Evolutionary conservation across 2,329 filamentous ascomycete species (phyloP).

Genomic region (Botrytis medusae): DNA sequence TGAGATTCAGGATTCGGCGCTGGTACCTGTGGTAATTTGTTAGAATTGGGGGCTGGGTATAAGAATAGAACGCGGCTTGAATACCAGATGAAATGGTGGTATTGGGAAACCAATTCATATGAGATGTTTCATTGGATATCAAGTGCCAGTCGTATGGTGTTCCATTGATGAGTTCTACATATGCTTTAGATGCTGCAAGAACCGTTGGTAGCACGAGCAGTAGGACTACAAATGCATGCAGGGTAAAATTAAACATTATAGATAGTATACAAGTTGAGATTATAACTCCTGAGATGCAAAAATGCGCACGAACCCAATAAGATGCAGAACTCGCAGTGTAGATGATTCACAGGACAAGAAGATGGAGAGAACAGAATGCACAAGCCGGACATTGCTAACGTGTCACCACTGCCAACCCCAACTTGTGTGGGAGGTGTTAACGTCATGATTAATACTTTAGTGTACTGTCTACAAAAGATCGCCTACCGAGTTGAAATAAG

Average conservation of each 20-base stretch:
- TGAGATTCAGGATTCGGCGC: conserved; percentile 27
- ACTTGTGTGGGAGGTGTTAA: background rate
- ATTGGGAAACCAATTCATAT: conserved; percentile 29
- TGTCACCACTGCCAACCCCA: background rate
- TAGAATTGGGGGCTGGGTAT: background rate
- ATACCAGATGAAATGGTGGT: conserved; percentile 23
- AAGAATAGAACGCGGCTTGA: background rate
- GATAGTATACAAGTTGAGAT: background rate
- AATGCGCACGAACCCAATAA: background rate
- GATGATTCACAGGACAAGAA: background rate
- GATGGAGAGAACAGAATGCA: background rate
- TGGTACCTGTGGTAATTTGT: background rate
- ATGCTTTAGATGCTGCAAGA: conserved; percentile 24
- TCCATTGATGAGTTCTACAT: conserved; percentile 26
- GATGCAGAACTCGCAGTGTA: too few relatives aligned
- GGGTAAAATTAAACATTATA: background rate
- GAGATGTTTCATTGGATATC: conserved; percentile 24
- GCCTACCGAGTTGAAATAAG: background rate
- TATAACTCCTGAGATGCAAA: background rate
- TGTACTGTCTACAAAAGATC: background rate
- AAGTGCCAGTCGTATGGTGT: conserved; percentile 32
- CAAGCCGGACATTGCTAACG: background rate
- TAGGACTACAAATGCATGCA: background rate
- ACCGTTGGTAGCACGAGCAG: conserved; percentile 6
- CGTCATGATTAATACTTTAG: background rate